Percentiles rank a stretch among this genome's conserved stretches.
phyloP scores from a whole-genome alignment of 1,139 yeast species.

The Suhomyces chickasaworum region DNA sequence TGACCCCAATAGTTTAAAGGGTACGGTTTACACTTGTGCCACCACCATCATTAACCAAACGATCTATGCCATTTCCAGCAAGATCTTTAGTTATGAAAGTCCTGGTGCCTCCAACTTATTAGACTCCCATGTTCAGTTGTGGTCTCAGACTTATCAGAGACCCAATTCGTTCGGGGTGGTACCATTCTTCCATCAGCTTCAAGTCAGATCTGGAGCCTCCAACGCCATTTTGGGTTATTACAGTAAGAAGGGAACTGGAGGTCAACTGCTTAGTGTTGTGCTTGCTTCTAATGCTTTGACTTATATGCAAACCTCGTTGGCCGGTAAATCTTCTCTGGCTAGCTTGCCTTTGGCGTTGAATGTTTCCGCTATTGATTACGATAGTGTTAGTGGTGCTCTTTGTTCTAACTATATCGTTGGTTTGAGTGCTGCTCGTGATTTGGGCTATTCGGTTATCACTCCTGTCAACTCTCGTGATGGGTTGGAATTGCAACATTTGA shows the following conservation, averaged over 20 bases:
- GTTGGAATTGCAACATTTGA: constrained; percentile 64
- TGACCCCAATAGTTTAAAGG: constrained; percentile 56
- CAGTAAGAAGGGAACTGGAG: constrained; percentile 40
- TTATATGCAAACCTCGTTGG: constrained; percentile 60
- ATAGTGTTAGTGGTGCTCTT: constrained; percentile 50
- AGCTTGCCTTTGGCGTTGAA: constrained; percentile 68
- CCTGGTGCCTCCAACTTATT: constrained; percentile 63
- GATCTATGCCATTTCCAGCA: constrained; percentile 60
- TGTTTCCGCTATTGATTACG: constrained; percentile 74
- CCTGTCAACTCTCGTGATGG: constrained; percentile 56
- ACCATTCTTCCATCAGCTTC: constrained; percentile 62
- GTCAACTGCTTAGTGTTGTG: constrained; percentile 52
- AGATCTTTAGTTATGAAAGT: constrained; percentile 70
- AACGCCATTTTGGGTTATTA: constrained; percentile 76
- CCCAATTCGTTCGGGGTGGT: constrained; percentile 56
- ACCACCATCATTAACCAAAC: constrained; percentile 65
- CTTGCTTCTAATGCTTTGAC: constrained; percentile 70
- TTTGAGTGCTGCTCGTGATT: constrained; percentile 60
- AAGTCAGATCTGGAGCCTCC: constrained; percentile 85
- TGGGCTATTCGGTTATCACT: constrained; percentile 72
- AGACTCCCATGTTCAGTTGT: constrained; percentile 60
- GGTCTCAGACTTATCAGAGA: constrained; percentile 58
- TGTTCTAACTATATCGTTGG: constrained; percentile 71
- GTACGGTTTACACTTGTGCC: constrained; percentile 61
- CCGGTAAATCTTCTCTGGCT: constrained; percentile 35